Percentiles rank a stretch among this genome's conserved stretches.
Conservation (phyloP, 805 yeast genomes). For the Jamesozyma spencerorum region DNA sequence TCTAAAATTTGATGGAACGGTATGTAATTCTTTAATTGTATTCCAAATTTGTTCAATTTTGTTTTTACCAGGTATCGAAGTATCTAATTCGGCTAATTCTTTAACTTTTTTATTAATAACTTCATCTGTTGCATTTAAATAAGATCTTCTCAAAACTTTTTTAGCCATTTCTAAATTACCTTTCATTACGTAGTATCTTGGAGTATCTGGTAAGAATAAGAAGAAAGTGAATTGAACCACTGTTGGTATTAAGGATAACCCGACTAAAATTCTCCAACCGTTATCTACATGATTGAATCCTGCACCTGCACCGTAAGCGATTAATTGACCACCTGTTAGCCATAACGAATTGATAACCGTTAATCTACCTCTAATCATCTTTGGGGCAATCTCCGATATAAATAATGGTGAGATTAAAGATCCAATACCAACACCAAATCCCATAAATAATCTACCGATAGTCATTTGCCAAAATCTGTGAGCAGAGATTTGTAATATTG, state of each 20-base stretch:
- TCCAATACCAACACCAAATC: constrained; percentile 94
- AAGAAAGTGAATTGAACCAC: constrained; percentile 67
- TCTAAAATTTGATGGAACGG: constrained; percentile 70
- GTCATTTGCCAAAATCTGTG: constrained; percentile 84
- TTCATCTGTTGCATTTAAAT: constrained; percentile 52
- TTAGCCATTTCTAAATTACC: constrained; percentile 59
- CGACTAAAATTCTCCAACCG: constrained; percentile 93
- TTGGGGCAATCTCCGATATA: constrained; percentile 87
- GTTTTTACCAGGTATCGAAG: constrained; percentile 38
- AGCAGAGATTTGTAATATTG: constrained; percentile 74
- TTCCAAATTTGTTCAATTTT: constrained; percentile 46
- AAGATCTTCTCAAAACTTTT: constrained; percentile 52
- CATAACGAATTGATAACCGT: constrained; percentile 83
- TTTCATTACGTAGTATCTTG: constrained; percentile 74
- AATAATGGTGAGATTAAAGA: constrained; percentile 90
- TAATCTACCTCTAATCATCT: constrained; percentile 81
- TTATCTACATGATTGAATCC: constrained; percentile 62
- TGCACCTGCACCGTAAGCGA: constrained; percentile 91
- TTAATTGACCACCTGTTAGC: constrained; percentile 89
- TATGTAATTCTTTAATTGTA: constrained; percentile 54
- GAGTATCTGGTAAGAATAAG: constrained; percentile 88
- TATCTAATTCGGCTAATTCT: constrained; percentile 47
- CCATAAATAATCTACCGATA: constrained; percentile 84
- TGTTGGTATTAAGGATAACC: constrained; percentile 83
- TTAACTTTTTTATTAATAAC: constrained; percentile 57